Evolutionary conservation across 202 grass and related monocot genomes (phyloP), one percentile per base, ranked within the genome.

Genomic region (Saccharum hybrid): DNA sequence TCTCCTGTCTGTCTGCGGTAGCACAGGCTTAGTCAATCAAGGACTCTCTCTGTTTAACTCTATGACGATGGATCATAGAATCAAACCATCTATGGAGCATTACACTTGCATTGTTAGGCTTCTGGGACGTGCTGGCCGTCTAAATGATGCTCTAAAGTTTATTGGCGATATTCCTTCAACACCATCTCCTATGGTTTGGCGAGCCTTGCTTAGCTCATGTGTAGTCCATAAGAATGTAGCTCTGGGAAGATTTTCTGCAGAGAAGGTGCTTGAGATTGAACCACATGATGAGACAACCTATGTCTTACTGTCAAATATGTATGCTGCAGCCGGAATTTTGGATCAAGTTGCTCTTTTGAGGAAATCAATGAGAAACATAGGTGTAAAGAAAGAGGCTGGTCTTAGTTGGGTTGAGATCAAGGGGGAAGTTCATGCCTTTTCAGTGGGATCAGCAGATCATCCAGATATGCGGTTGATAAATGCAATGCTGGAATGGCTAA

Each of bases 41-140:
- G 86, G 89, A 18, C 76, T 94, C 26, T 88, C 52, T 28, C 76
- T 91, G 11, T 91, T 94, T 74, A 33, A 91, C 59, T 91, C 81
- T 30, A 94, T 94, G 92, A 82, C 16, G 43, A 12, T 42, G 26
- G 62, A 87, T 62, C 76, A 94, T 72, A 42, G 76, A 16, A 91
- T 94, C 46, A 51, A 73, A 66, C 89, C 92, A 61, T 82, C 83
- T 48, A 94, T 89, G 89, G 92, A 94, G 46, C 92, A 94, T 79
- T 94, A 94, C 56, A 91, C 92, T 57, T 91, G 92, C 74, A 87
- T 94, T 72, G 89, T 89, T 74, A 87, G 81, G 77, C 92, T 94
- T 91, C 62, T 94, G 79, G 89, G 92, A 37, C 81, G 89, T 63
- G 82, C 84, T 83, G 83, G 89, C 36, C 60, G 10, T 71, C 73